Evolutionary conservation across 148 eudicot genomes (phyloP), one percentile per base, ranked within the genome.

Genomic region (Persicaria maculosa): DNA sequence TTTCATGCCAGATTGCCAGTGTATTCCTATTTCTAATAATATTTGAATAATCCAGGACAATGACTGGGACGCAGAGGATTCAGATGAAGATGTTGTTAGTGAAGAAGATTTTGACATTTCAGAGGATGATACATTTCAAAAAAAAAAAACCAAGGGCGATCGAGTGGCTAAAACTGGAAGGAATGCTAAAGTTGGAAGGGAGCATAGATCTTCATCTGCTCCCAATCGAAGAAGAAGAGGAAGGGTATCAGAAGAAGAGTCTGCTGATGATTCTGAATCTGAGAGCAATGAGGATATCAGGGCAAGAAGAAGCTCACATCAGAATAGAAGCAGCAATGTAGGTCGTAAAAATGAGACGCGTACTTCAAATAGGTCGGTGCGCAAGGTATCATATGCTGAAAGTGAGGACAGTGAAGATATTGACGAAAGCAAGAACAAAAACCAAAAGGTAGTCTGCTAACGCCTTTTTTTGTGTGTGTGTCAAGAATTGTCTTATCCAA

Each of bases 401-500:
- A 92, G 97, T 82, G 97, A 92, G 69, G 99, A 83, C 64, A 92
- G 97, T 79, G 97, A 92, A 81, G 99, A 92, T 74, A 54, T 81
- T 75, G 99, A 90, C 57, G 99, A 96, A 75, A 82, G 76, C 59
- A 86, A 84, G 78, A 83, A 82, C 79, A 90, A 80, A 73, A 96
- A 89, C 86, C 97, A 78, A 64, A 96, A 96, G 99, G 99, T 91
- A 44, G 62, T 43, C 17, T 65, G 47, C 14, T 65, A 6, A 43
- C 70, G 43, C 7, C 11, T 31, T 54, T n/a, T 54, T 59, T 59
- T 31, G 40, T 31, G 40, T 31, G 40, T 31, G 40, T 31, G 25
- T 3, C 67, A 59, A 22, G 43, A 20, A 52, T 59, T 20, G 9
- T 22, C 67, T 59, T 4, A 59, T 9, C 9, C 25, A 20, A 22